phyloP scores from a whole-genome alignment of 1,284 basidiomycete genomes.

The Irpex lacteus region DNA sequence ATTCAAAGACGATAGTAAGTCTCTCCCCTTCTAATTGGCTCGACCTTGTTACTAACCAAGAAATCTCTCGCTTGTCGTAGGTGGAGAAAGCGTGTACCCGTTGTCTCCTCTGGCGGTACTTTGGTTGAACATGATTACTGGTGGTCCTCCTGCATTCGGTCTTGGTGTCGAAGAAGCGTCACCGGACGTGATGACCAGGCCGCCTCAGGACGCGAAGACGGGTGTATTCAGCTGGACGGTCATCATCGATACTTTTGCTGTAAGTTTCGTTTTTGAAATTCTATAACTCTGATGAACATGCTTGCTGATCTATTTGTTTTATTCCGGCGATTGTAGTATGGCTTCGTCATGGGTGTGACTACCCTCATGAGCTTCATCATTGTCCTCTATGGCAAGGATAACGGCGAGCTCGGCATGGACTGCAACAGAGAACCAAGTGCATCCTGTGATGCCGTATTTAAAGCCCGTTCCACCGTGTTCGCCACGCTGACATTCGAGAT shows the following conservation, averaged over 20 bases:
- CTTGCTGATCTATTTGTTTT: background rate
- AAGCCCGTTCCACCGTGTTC: slow-evolving; percentile 52
- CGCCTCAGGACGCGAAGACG: slow-evolving; percentile 46
- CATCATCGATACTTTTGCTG: slow-evolving; percentile 51
- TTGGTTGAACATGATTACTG: slow-evolving; percentile 53
- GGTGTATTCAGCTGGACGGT: slow-evolving; percentile 51
- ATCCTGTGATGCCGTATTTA: slow-evolving; percentile 44
- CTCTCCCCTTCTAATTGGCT: background rate
- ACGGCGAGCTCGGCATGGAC: slow-evolving; percentile 43
- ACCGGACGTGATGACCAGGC: slow-evolving; percentile 54
- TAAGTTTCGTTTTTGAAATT: background rate
- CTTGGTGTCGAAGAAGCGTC: slow-evolving; percentile 59
- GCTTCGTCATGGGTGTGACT: slow-evolving; percentile 58
- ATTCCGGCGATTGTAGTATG: slow-evolving; percentile 36
- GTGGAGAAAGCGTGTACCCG: slow-evolving; percentile 61
- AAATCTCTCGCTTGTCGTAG: background rate
- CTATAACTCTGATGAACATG: no score
- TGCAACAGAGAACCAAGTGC: slow-evolving; percentile 45
- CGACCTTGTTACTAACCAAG: background rate
- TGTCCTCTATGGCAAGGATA: slow-evolving; percentile 49
- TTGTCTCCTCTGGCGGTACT: slow-evolving; percentile 66
- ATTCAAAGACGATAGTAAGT: slow-evolving; percentile 49
- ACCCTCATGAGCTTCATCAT: slow-evolving; percentile 52
- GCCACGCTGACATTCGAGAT: slow-evolving; percentile 51
- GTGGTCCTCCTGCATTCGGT: slow-evolving; percentile 56